Conservation (phyloP, 352 stramenopile species). For the Globisporangium cederbergense region DNA sequence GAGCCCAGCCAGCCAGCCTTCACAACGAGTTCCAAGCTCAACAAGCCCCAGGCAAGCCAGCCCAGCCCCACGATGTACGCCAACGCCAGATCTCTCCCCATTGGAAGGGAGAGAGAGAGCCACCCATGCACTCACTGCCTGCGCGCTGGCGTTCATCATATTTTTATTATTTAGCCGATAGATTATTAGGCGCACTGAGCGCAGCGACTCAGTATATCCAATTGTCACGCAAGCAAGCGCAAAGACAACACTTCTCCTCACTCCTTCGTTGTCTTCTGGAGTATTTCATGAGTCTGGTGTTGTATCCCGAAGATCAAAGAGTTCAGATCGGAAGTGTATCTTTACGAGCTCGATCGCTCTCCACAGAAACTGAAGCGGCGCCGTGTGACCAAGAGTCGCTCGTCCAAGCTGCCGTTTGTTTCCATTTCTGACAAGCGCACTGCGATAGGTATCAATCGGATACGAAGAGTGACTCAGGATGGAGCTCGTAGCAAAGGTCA, state of each 20-base stretch:
- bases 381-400: not conserved
- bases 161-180: constrained; percentile 10
- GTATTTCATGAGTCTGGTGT: too few relatives aligned
- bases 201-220: not conserved
- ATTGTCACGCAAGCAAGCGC: not conserved
- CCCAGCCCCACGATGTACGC: not conserved
- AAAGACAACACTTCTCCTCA: not conserved
- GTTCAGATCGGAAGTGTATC: not conserved
- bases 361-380: not conserved
- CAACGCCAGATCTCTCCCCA: constrained; percentile 6
- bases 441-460: not conserved
- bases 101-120: constrained; percentile 9
- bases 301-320: not conserved
- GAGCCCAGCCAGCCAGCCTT: not conserved
- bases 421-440: not conserved
- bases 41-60: not conserved
- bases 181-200: constrained; percentile 7
- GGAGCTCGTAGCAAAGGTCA: constrained; percentile 51
- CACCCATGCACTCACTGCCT: not conserved
- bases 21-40: not conserved
- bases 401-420: not conserved
- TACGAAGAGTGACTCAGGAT: constrained; percentile 15
- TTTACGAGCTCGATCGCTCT: not conserved
- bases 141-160: constrained; percentile 3
- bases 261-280: not conserved